Conservation (phyloP, 2,329 filamentous ascomycete species). For the Aspergillus sp. region DNA sequence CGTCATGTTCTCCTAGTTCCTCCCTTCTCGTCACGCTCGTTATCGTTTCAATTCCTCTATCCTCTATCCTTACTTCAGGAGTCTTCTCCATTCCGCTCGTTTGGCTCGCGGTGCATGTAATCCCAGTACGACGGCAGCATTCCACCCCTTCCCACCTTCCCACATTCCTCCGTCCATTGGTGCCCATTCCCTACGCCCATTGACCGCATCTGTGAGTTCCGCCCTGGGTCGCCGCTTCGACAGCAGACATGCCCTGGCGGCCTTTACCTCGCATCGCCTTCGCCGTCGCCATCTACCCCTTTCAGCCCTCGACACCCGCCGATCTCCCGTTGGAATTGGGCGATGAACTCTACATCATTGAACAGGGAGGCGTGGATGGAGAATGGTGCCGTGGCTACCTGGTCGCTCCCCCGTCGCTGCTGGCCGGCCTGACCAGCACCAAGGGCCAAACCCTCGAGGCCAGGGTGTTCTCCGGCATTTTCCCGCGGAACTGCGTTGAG, state of each 20-base stretch:
- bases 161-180: constrained; percentile 8
- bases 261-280: constrained; percentile 95
- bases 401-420: constrained; percentile 82
- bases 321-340: constrained; percentile 95
- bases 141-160: no score
- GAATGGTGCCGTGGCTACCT: constrained; percentile 94
- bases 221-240: constrained; percentile 9
- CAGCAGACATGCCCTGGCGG: constrained; percentile 76
- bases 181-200: constrained; percentile 16
- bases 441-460: constrained; percentile 92
- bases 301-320: constrained; percentile 73
- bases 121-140: no score
- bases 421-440: constrained; percentile 81
- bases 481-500: constrained; percentile 88
- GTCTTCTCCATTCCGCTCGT: not conserved
- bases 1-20: not conserved
- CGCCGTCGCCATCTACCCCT: constrained; percentile 91
- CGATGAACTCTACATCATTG: constrained; percentile 97
- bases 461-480: constrained; percentile 96
- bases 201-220: constrained; percentile 15
- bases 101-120: no score
- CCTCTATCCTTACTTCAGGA: not conserved
- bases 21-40: constrained; percentile 5
- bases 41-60: not conserved
- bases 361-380: constrained; percentile 75